Conservation (phyloP, 2,329 filamentous ascomycete genomes). For the Tolypocladium endophyticum region DNA sequence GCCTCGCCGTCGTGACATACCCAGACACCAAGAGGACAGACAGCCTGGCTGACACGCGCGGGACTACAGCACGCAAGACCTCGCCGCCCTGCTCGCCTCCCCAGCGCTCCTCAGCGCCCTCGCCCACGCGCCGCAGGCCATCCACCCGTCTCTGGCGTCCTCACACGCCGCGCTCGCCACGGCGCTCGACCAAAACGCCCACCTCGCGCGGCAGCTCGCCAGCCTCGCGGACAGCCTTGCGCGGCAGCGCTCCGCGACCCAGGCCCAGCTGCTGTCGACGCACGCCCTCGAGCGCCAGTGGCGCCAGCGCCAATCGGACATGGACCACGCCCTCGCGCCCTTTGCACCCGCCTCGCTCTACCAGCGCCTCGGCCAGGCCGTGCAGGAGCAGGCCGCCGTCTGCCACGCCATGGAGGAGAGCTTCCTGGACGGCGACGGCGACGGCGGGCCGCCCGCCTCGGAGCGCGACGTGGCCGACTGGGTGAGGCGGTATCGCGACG, state of each 20-base stretch:
- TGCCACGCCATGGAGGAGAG: slow-evolving; percentile 84
- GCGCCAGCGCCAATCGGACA: slow-evolving; percentile 77
- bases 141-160: slow-evolving; percentile 60
- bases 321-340: slow-evolving; percentile 73
- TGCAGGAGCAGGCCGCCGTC: slow-evolving; percentile 73
- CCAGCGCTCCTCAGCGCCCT: slow-evolving; percentile 64
- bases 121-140: slow-evolving; percentile 52
- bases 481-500: slow-evolving; percentile 70
- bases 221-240: slow-evolving; percentile 47
- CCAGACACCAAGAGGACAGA: neutral
- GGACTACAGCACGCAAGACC: slow-evolving; percentile 59
- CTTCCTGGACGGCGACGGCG: slow-evolving; percentile 57
- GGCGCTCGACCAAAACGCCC: slow-evolving; percentile 60
- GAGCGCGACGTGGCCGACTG: slow-evolving; percentile 83
- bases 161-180: slow-evolving; percentile 55
- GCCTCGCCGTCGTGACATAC: too few species aligned
- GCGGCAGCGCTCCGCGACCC: slow-evolving; percentile 58
- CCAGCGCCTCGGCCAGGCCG: slow-evolving; percentile 63
- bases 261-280: slow-evolving; percentile 71
- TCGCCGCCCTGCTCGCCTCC: slow-evolving; percentile 57
- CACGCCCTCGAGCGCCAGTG: slow-evolving; percentile 88
- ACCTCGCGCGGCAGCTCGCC: slow-evolving; percentile 53
- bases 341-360: slow-evolving; percentile 85
- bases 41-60: neutral
- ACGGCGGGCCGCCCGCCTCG: slow-evolving; percentile 35